Evolutionary conservation across 257 asterid genomes (phyloP), one percentile per base, ranked within the genome.

Genomic region (Perilla frutescens): DNA sequence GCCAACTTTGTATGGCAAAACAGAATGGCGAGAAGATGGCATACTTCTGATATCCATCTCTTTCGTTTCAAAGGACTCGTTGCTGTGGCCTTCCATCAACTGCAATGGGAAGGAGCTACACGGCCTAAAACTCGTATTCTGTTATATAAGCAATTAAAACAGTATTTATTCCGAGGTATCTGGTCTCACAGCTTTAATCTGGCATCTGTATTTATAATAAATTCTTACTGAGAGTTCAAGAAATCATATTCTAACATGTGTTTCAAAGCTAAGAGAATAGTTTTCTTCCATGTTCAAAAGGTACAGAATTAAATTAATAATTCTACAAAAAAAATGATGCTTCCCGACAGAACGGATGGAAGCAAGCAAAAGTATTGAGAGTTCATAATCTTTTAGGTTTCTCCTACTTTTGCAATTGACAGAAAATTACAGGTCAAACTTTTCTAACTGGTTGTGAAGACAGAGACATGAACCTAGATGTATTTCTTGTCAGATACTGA

Each of bases 1-100:
- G 7, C 96, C 90, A 41, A 91, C 93, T 88, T 81, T 87, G 71
- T 87, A 86, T 3, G 91, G 94, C 61, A 79, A 69, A 65, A 14
- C 62, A 51, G 58, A 79, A 36, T 39, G 62, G 15, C 41, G 78
- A 1, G 89, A 77, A 36, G 90, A 79, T 1, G 91, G 71, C 8
- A 71, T 64, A 56, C 85, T 89, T 75, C 84, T 76, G 32, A 5
- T 43, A 58, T 85, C 91, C 79, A 87, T 85, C 74, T 82, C 91
- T 75, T 72, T 81, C 8, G 76, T 75, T 13, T 83, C 73, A 20
- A 60, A 62, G 14, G 69, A 67, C 50, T 75, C 83, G 8, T 71
- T 82, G 7, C 34, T 41, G 65, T 54, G 58, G 48, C 67, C 85
- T 34, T 73, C 86, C 92, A 84, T 84, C 15, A 31, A 41, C 43